phyloP scores from a whole-genome alignment of 2,329 filamentous ascomycete species.

The Ceratocystis diversiconidia region DNA sequence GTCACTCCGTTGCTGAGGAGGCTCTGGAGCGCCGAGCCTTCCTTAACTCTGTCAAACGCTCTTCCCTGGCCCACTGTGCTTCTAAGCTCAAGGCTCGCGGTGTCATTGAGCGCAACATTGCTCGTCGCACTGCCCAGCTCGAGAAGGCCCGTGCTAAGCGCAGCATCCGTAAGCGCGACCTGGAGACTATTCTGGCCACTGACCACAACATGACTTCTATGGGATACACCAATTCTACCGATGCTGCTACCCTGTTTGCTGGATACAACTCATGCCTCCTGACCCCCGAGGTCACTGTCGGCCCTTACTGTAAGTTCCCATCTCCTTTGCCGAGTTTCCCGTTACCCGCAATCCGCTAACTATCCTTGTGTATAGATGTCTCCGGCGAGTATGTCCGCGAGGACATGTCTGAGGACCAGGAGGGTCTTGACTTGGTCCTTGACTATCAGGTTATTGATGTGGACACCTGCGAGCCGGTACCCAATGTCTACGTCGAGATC shows the following conservation, averaged over 20 bases:
- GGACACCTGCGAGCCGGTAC: constrained; percentile 29
- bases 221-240: constrained; percentile 24
- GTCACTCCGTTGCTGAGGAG: constrained; percentile 35
- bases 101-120: constrained; percentile 30
- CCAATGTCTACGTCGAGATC: constrained; percentile 29
- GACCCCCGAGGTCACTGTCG: constrained; percentile 36
- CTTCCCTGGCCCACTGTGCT: constrained; percentile 34
- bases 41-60: constrained; percentile 28
- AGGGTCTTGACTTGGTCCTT: constrained; percentile 29
- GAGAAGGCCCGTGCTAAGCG: constrained; percentile 31
- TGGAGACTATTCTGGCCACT: constrained; percentile 24
- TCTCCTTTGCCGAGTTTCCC: not conserved
- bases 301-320: constrained; percentile 29
- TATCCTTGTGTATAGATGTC: constrained; percentile 21
- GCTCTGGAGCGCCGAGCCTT: constrained; percentile 35
- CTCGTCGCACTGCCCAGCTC: constrained; percentile 31
- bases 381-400: constrained; percentile 28
- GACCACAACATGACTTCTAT: constrained; percentile 26
- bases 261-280: constrained; percentile 33
- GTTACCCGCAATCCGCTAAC: not conserved
- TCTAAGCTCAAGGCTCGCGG: constrained; percentile 34
- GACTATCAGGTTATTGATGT: constrained; percentile 33
- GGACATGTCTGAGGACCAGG: constrained; percentile 30
- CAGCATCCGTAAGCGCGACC: constrained; percentile 21
- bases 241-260: constrained; percentile 25